A percentile compares a stretch with the other conserved stretches of the same genome.
Conservation (phyloP, 306 rosid species). For the Cyclanthera cordifolia region DNA sequence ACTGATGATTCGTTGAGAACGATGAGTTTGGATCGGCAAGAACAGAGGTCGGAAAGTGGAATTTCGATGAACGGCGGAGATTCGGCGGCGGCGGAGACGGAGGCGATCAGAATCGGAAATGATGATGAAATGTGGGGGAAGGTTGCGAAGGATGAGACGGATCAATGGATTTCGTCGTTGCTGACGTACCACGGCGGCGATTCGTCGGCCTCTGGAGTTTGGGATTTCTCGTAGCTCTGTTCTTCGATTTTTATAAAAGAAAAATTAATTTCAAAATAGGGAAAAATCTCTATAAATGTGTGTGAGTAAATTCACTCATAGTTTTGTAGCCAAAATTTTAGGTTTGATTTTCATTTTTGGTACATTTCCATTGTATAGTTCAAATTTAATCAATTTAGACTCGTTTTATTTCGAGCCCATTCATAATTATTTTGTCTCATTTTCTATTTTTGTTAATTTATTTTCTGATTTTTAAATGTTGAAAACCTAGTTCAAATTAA, state of each 20-base stretch:
- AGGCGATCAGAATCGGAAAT: slow-evolving; percentile 11
- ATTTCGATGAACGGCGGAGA: not conserved
- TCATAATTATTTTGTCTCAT: no score
- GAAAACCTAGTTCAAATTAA: no score
- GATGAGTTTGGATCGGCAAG: not conserved
- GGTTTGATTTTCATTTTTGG: not conserved
- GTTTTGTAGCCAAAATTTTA: not conserved
- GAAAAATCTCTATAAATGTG: no score
- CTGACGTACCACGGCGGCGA: slow-evolving; percentile 36
- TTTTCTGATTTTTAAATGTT: no score
- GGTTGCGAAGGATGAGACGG: slow-evolving; percentile 31
- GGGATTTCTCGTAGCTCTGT: not conserved
- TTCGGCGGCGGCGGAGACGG: not conserved
- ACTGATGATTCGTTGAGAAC: slow-evolving; percentile 33
- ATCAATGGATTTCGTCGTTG: slow-evolving; percentile 27
- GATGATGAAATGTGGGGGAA: slow-evolving; percentile 40
- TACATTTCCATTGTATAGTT: not conserved
- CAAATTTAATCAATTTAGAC: no score
- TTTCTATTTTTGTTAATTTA: no score
- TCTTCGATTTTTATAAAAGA: not conserved
- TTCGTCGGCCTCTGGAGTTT: slow-evolving; percentile 27
- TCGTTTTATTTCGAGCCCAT: no score
- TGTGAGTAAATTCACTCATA: not conserved
- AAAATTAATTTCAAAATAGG: no score
- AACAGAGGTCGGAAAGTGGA: slow-evolving; percentile 9